Conservation (phyloP, 2,329 filamentous ascomycete species). For the Calonectria montana region DNA sequence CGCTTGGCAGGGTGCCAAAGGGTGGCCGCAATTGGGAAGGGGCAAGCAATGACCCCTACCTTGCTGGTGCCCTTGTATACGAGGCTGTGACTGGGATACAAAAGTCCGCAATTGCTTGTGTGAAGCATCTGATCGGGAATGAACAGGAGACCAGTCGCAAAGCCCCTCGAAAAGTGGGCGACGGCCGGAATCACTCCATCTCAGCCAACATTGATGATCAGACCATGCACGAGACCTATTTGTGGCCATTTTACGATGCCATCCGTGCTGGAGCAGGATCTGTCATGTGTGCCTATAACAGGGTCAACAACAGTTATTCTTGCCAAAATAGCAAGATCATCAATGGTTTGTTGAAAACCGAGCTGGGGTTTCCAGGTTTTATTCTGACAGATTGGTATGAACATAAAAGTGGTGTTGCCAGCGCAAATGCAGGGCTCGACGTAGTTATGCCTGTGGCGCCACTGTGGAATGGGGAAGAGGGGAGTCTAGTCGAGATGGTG, state of each 20-base stretch:
- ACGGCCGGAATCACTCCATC: conserved; percentile 16
- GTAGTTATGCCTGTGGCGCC: conserved; percentile 48
- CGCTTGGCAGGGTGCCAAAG: too few relatives aligned
- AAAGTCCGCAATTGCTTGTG: too few relatives aligned
- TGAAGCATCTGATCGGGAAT: too few relatives aligned
- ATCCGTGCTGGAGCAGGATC: conserved; percentile 34
- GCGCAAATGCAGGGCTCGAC: conserved; percentile 60
- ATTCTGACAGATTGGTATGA: conserved; percentile 56
- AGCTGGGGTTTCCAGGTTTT: conserved; percentile 60
- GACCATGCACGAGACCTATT: conserved; percentile 62
- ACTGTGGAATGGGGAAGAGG: too few relatives aligned
- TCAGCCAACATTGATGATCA: conserved; percentile 64
- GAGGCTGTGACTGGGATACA: too few relatives aligned
- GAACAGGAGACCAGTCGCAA: too few relatives aligned
- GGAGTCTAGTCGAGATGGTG: background rate
- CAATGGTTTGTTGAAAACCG: conserved; percentile 61
- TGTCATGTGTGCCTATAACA: conserved; percentile 56
- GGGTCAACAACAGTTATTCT: conserved; percentile 59
- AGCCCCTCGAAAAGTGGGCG: too few relatives aligned
- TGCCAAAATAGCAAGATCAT: conserved; percentile 61
- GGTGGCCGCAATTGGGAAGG: too few relatives aligned
- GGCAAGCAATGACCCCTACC: too few relatives aligned
- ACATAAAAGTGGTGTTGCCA: conserved; percentile 52
- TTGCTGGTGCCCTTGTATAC: too few relatives aligned
- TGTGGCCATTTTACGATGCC: conserved; percentile 43